phyloP scores from a whole-genome alignment of 108 stramenopile species.

The Nitzschia palea region DNA sequence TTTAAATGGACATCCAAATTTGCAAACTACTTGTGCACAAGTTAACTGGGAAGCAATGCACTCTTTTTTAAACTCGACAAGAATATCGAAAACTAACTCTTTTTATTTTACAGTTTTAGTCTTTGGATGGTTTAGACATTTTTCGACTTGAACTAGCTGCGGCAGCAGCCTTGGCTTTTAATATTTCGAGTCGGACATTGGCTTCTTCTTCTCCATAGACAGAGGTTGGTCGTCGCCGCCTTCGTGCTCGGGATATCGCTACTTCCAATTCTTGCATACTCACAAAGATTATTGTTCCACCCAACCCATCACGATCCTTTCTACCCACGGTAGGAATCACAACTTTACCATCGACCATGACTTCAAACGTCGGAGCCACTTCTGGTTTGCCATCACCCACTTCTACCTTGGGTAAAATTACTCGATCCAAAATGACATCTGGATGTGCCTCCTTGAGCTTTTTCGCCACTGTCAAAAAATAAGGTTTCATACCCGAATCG shows the following conservation, averaged over 20 bases:
- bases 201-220: slow-evolving; percentile 49
- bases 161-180: slow-evolving; percentile 16
- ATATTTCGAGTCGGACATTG: slow-evolving; percentile 19
- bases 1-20: no score
- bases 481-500: slow-evolving; percentile 63
- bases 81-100: no score
- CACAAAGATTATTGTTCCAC: slow-evolving; percentile 55
- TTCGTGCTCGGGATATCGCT: slow-evolving; percentile 72
- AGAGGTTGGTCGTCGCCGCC: slow-evolving; percentile 65
- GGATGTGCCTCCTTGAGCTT: slow-evolving; percentile 64
- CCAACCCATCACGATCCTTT: slow-evolving; percentile 14
- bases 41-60: no score
- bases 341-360: slow-evolving; percentile 71
- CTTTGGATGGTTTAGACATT: background rate
- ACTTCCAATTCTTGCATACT: slow-evolving; percentile 78
- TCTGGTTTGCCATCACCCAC: background rate
- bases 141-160: background rate
- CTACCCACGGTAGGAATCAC: slow-evolving; percentile 59
- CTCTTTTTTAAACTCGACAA: no score
- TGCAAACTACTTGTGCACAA: no score
- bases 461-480: slow-evolving; percentile 78
- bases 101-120: no score
- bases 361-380: slow-evolving; percentile 60
- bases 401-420: slow-evolving; percentile 45
- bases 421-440: slow-evolving; percentile 67